Evolutionary conservation across 257 asterid genomes (phyloP).

Genomic region (Verbena officinalis): DNA sequence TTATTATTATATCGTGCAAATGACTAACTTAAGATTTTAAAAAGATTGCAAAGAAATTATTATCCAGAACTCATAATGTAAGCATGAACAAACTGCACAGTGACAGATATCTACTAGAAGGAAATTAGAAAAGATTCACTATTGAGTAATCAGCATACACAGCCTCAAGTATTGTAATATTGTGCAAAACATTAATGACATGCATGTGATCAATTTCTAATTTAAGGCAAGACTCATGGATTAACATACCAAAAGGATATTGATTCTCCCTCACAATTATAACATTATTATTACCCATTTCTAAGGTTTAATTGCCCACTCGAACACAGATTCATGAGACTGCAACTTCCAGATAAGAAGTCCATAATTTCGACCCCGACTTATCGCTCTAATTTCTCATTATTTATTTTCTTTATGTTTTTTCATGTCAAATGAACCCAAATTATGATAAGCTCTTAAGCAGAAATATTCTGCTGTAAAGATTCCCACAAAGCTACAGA

Average conservation of each 20-base stretch:
- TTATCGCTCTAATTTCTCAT: not conserved
- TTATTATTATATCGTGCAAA: too few species aligned
- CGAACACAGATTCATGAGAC: not conserved
- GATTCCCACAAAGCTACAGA: not conserved
- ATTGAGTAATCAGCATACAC: too few species aligned
- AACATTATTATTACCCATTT: not conserved
- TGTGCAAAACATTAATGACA: not conserved
- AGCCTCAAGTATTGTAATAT: not conserved
- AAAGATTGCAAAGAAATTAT: not conserved
- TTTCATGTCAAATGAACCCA: constrained; percentile 1
- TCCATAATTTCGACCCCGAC: not conserved
- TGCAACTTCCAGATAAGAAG: not conserved
- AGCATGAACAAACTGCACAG: not conserved
- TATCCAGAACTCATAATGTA: not conserved
- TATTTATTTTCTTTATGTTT: not conserved
- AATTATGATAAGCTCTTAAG: not conserved
- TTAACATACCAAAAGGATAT: not conserved
- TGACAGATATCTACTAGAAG: not conserved
- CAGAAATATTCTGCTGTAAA: not conserved
- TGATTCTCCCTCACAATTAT: not conserved
- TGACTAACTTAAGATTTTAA: too few species aligned
- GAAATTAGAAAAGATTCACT: not conserved
- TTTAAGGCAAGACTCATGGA: not conserved
- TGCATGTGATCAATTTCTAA: not conserved
- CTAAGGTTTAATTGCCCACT: not conserved